Percentiles rank a stretch among this genome's conserved stretches.
Evolutionary conservation across 805 yeast species (phyloP).

Genomic region (Saccharomycopsis synnaedendra): DNA sequence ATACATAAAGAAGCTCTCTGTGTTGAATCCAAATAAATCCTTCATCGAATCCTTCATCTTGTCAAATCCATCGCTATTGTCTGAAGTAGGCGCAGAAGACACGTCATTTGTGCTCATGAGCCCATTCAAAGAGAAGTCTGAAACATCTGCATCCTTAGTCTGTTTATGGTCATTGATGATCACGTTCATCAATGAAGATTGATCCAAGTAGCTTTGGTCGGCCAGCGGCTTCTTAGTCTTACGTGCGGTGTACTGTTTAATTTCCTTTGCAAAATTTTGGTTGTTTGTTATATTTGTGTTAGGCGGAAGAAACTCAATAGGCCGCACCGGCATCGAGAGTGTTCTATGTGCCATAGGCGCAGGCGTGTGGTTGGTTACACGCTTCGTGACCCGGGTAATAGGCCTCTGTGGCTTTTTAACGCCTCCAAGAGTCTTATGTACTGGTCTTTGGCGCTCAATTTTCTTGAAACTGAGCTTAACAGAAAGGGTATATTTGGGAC

Average conservation of each 20-base stretch:
- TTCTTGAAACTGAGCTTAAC: conserved; percentile 11
- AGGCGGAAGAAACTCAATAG: conserved; percentile 2
- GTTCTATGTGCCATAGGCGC: conserved; percentile 38
- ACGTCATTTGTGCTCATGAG: not conserved
- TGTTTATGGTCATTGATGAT: too few relatives aligned
- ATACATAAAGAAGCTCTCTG: conserved; percentile 4
- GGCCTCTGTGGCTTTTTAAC: not conserved
- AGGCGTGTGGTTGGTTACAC: conserved; percentile 31
- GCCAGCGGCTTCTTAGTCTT: not conserved
- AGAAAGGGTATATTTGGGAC: not conserved
- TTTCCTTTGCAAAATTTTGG: not conserved
- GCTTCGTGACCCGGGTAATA: conserved; percentile 8
- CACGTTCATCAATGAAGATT: too few relatives aligned
- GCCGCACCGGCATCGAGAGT: conserved; percentile 28
- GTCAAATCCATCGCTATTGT: not conserved
- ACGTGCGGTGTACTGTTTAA: not conserved
- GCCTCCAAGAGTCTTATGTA: not conserved
- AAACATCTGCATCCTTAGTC: too few relatives aligned
- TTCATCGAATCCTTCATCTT: not conserved
- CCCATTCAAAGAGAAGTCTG: too few relatives aligned
- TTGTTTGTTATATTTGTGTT: not conserved
- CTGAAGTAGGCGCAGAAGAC: not conserved
- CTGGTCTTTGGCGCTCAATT: conserved; percentile 2
- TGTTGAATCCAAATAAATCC: conserved; percentile 10
- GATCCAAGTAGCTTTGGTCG: not conserved